Percentiles rank a stretch among this genome's conserved stretches.
These are phyloP conservation scores for Theobroma cacao DNA, from an alignment of 345 rosid genomes.

Conservation along the genomic window DNA sequence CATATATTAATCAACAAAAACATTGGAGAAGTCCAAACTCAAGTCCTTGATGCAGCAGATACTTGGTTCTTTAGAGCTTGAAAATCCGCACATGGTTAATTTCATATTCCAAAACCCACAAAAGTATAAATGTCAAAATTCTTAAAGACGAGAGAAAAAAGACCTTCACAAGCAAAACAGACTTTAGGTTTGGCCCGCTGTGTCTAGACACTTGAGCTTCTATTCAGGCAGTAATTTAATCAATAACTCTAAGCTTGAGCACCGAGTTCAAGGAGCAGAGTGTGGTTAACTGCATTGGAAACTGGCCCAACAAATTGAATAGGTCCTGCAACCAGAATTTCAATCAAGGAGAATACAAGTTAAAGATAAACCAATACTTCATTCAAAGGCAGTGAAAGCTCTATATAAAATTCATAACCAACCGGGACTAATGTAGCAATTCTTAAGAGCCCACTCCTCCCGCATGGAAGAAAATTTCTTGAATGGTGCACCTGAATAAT, in stretches of 20 bases:
- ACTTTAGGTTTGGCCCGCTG: neutral
- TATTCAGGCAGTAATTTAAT: neutral
- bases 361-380: neutral
- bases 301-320: constrained; percentile 84
- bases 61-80: neutral
- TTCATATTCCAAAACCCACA: neutral
- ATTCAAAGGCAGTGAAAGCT: neutral
- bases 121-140: neutral
- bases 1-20: neutral
- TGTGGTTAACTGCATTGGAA: constrained; percentile 59
- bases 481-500: constrained; percentile 78
- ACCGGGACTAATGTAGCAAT: constrained; percentile 92
- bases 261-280: constrained; percentile 75
- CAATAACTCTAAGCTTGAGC: constrained; percentile 38
- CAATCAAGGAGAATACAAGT: neutral
- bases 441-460: constrained; percentile 84
- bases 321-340: constrained; percentile 53
- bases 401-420: constrained; percentile 20
- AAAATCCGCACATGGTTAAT: neutral
- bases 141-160: neutral
- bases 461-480: constrained; percentile 67
- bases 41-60: neutral
- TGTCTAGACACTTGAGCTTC: neutral
- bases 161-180: neutral
- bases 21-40: too few relatives aligned